phyloP scores from a whole-genome alignment of 768 basidiomycete species.

The Basidioascus undulatus region DNA sequence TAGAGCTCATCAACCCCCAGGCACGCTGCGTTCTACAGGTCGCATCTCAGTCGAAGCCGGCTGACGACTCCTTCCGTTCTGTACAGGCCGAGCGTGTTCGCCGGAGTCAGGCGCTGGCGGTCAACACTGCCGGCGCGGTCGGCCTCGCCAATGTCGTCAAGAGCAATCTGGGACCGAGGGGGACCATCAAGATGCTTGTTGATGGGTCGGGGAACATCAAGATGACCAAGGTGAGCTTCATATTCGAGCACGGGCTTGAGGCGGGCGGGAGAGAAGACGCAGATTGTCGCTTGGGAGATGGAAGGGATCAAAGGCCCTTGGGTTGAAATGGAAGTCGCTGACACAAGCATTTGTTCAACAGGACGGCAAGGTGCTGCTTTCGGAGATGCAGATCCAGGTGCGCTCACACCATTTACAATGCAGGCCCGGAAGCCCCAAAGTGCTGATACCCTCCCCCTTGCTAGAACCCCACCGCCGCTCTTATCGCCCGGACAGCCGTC shows the following conservation, averaged over 20 bases:
- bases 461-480: slow-evolving; percentile 83
- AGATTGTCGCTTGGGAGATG: too few species aligned
- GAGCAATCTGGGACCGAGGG: slow-evolving; percentile 85
- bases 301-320: too few species aligned
- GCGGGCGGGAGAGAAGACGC: too few species aligned
- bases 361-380: slow-evolving; percentile 91
- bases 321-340: too few species aligned
- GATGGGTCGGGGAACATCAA: slow-evolving; percentile 96
- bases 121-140: slow-evolving; percentile 82
- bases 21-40: slow-evolving; percentile 78
- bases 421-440: not conserved
- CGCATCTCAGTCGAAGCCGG: slow-evolving; percentile 47
- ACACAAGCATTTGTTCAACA: slow-evolving; percentile 8
- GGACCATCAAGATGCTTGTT: slow-evolving; percentile 97
- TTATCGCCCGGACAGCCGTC: slow-evolving; percentile 95
- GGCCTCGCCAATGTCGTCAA: slow-evolving; percentile 93
- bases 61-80: slow-evolving; percentile 8
- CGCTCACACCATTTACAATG: not conserved
- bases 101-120: slow-evolving; percentile 23
- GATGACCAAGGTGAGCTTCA: slow-evolving; percentile 56
- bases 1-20: slow-evolving; percentile 91
- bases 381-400: slow-evolving; percentile 86
- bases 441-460: not conserved
- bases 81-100: slow-evolving; percentile 8
- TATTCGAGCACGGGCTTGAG: not conserved